A percentile compares a stretch with the other conserved stretches of the same genome.
Conservation (phyloP, 164 flowering plant genomes). For the Liquidambar formosana region DNA sequence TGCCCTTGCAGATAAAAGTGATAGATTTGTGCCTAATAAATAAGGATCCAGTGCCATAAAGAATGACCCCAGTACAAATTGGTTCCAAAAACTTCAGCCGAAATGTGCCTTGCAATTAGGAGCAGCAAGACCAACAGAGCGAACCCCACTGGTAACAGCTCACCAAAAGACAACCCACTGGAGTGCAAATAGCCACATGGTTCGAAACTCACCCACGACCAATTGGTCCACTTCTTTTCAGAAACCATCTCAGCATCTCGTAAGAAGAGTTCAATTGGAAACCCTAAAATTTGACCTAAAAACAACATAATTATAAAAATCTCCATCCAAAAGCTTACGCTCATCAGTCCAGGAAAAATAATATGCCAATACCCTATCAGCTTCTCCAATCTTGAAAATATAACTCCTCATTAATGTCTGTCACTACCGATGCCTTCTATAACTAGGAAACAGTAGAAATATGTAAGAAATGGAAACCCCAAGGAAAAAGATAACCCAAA, state of each 20-base stretch:
- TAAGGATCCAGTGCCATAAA: constrained; percentile 1
- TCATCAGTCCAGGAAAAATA: background rate
- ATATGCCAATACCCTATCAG: background rate
- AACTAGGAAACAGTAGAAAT: background rate
- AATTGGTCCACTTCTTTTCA: background rate
- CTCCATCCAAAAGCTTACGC: background rate
- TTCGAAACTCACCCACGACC: background rate
- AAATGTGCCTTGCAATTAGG: background rate
- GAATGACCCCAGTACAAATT: constrained; percentile 1
- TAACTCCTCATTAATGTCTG: background rate
- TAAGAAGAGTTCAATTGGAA: background rate
- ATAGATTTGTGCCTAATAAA: background rate
- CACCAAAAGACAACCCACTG: background rate
- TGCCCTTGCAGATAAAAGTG: constrained; percentile 3
- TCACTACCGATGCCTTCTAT: background rate
- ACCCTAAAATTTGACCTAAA: background rate
- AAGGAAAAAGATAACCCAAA: background rate
- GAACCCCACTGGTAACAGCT: background rate
- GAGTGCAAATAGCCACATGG: background rate
- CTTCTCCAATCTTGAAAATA: background rate
- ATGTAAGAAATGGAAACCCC: background rate
- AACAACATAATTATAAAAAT: background rate
- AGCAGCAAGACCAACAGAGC: background rate
- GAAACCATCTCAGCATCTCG: constrained; percentile 1
- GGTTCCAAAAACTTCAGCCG: constrained; percentile 10